Conservation (phyloP, 371 early-diverging fungal species). For the Lichtheimia ramosa region DNA sequence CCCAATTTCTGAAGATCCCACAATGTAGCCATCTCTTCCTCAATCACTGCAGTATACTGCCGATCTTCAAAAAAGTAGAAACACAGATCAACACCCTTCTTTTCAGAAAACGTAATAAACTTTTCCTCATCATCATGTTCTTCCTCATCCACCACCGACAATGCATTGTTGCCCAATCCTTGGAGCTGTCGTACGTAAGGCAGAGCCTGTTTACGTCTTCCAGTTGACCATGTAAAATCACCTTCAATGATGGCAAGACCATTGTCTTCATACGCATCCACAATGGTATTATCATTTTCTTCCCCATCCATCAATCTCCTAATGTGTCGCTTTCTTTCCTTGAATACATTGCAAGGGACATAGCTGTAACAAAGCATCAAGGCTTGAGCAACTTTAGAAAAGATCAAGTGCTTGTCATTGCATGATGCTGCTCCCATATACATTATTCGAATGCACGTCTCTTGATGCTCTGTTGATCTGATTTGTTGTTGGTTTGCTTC, state of each 20-base stretch:
- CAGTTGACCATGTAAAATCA: constrained; percentile 19
- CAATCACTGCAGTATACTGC: background rate
- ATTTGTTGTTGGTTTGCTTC: background rate
- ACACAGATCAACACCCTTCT: constrained; percentile 39
- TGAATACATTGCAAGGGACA: background rate
- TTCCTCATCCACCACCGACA: no score
- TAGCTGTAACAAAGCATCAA: background rate
- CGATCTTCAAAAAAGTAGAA: constrained; percentile 43
- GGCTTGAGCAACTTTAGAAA: background rate
- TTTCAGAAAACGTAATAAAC: background rate
- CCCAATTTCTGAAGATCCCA: constrained; percentile 29
- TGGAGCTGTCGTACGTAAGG: background rate
- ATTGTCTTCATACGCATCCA: constrained; percentile 24
- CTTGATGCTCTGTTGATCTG: background rate
- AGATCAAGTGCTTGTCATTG: background rate
- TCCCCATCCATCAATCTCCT: background rate
- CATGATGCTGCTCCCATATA: background rate
- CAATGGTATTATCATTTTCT: constrained; percentile 1
- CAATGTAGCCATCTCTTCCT: constrained; percentile 26
- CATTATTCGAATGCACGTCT: background rate
- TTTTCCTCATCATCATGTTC: background rate
- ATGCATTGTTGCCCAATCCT: background rate
- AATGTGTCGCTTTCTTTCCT: background rate
- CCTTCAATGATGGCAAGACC: constrained; percentile 22
- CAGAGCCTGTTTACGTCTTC: background rate